These are phyloP conservation scores for Brasilioporus rufonigricans DNA, from an alignment of 768 basidiomycete species.

Conservation along the genomic window DNA sequence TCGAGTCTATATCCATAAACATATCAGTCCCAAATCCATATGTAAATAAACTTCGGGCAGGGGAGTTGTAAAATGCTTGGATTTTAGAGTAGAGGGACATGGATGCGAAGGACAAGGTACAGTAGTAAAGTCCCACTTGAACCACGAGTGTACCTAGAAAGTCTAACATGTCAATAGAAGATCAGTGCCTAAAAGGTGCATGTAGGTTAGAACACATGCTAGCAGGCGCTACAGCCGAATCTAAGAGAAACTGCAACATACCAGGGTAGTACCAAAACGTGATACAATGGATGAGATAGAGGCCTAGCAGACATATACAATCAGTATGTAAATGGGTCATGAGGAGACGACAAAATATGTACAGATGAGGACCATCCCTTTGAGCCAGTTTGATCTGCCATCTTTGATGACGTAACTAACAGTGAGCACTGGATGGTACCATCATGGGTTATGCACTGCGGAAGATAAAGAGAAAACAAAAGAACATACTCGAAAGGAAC, in stretches of 20 bases:
- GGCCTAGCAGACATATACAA: slow-evolving; percentile 29
- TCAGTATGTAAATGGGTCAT: not conserved
- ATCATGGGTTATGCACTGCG: not conserved
- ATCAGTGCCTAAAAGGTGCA: too few species aligned
- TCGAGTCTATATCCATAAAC: too few species aligned
- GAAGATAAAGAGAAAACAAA: not conserved
- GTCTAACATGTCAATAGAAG: too few species aligned
- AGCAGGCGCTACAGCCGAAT: not conserved
- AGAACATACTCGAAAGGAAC: slow-evolving; percentile 24
- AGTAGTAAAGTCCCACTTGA: too few species aligned
- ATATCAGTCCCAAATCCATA: too few species aligned
- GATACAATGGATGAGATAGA: slow-evolving; percentile 56
- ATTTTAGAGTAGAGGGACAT: too few species aligned
- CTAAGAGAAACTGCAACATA: slow-evolving; percentile 17
- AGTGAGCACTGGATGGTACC: slow-evolving; percentile 58
- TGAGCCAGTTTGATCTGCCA: slow-evolving; percentile 89
- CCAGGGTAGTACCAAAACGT: slow-evolving; percentile 55
- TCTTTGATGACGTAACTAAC: slow-evolving; percentile 86
- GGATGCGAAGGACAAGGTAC: too few species aligned
- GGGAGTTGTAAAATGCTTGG: too few species aligned
- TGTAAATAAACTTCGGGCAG: too few species aligned
- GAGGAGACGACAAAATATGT: slow-evolving; percentile 6
- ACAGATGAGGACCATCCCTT: slow-evolving; percentile 77
- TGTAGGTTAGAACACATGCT: slow-evolving; percentile 3
- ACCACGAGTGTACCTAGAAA: too few species aligned